phyloP scores from a whole-genome alignment of 2,329 filamentous ascomycete genomes.

The Cercospora zeina region DNA sequence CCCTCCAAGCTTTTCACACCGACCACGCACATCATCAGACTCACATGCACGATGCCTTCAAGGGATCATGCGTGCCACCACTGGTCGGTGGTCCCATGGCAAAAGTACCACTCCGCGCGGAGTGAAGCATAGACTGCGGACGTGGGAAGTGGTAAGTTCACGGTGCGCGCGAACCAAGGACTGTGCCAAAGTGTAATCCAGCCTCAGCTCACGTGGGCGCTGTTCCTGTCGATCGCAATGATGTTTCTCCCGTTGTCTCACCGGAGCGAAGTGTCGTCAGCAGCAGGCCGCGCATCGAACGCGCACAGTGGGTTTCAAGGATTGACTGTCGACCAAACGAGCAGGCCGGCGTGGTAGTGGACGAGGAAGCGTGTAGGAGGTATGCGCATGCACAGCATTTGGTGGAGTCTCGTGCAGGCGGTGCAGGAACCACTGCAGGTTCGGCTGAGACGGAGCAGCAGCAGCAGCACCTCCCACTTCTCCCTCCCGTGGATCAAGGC shows the following conservation, averaged over 20 bases:
- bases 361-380: background rate
- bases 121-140: background rate
- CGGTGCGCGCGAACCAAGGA: conserved; percentile 1
- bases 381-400: background rate
- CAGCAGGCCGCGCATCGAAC: background rate
- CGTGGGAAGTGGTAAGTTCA: background rate
- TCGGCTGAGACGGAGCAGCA: background rate
- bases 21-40: background rate
- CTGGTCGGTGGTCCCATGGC: background rate
- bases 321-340: background rate
- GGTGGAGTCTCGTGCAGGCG: background rate
- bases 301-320: background rate
- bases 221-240: conserved; percentile 10
- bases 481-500: background rate
- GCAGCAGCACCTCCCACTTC: conserved; percentile 1
- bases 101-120: background rate
- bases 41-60: background rate
- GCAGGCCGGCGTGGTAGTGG: no score
- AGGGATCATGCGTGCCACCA: background rate
- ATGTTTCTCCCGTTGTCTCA: background rate
- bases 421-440: conserved; percentile 4
- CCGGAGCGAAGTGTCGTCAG: background rate
- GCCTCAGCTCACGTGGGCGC: conserved; percentile 9
- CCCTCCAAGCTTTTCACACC: background rate
- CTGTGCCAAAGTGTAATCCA: conserved; percentile 2